A percentile compares a stretch with the other conserved stretches of the same genome.
Conservation (phyloP, 1,284 basidiomycete genomes). For the Inonotus obliquus region DNA sequence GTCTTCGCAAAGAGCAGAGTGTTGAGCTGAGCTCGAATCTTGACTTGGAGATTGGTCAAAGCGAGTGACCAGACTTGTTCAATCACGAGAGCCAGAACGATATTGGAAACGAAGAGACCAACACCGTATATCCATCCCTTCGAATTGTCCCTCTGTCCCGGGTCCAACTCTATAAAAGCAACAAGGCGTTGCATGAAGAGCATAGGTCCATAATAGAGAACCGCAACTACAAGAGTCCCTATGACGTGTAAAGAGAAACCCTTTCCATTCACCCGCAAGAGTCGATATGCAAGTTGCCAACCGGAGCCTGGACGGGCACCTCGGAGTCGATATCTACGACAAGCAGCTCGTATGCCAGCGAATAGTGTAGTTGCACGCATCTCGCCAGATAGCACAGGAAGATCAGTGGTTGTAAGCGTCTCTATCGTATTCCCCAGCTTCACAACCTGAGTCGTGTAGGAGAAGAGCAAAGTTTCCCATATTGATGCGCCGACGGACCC, state of each 20-base stretch:
- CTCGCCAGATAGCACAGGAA: slow-evolving; percentile 69
- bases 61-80: slow-evolving; percentile 68
- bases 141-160: slow-evolving; percentile 16
- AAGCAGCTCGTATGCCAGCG: slow-evolving; percentile 38
- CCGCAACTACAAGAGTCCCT: slow-evolving; percentile 36
- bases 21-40: slow-evolving; percentile 79
- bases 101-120: slow-evolving; percentile 38
- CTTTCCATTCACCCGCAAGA: slow-evolving; percentile 22
- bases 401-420: slow-evolving; percentile 77
- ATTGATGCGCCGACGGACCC: slow-evolving; percentile 48
- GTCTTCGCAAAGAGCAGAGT: slow-evolving; percentile 86
- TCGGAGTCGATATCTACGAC: slow-evolving; percentile 38
- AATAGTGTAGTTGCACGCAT: slow-evolving; percentile 66
- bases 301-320: slow-evolving; percentile 49
- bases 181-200: slow-evolving; percentile 42
- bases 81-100: slow-evolving; percentile 30
- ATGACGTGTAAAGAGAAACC: slow-evolving; percentile 28
- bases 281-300: slow-evolving; percentile 41
- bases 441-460: slow-evolving; percentile 80
- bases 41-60: slow-evolving; percentile 69
- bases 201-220: slow-evolving; percentile 43
- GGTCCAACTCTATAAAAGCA: slow-evolving; percentile 35
- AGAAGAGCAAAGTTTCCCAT: slow-evolving; percentile 65
- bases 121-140: slow-evolving; percentile 27
- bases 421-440: slow-evolving; percentile 71